These are phyloP conservation scores for Oidium heveae DNA, from an alignment of 2,329 filamentous ascomycete species.

Conservation along the genomic window DNA sequence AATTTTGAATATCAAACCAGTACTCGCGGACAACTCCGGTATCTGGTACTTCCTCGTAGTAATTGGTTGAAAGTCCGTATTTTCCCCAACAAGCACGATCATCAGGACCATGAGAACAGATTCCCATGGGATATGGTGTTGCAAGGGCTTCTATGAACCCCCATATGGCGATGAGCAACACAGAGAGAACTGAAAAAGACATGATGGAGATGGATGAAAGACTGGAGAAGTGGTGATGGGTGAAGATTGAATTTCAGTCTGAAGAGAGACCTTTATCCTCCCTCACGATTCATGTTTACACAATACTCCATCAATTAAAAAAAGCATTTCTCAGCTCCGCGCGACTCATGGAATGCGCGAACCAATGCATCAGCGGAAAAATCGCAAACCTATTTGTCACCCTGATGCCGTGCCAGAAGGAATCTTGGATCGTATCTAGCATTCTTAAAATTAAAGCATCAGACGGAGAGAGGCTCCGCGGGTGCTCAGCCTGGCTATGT, in stretches of 20 bases:
- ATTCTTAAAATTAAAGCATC: too few species aligned
- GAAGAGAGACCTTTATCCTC: neutral
- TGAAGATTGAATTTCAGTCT: neutral
- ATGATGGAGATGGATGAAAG: neutral
- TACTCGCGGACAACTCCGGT: conserved; percentile 23
- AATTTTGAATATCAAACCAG: conserved; percentile 8
- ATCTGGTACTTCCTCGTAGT: conserved; percentile 16
- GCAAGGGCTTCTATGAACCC: neutral
- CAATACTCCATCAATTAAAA: too few species aligned
- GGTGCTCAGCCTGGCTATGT: too few species aligned
- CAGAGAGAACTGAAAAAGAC: neutral
- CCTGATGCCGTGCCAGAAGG: too few species aligned
- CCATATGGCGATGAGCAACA: neutral
- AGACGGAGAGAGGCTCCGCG: too few species aligned
- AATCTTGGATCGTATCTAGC: too few species aligned
- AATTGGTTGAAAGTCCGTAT: conserved; percentile 20
- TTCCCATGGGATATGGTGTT: neutral
- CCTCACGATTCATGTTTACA: neutral
- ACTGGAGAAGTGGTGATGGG: neutral
- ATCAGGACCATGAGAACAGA: conserved; percentile 6
- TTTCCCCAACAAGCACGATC: conserved; percentile 19
- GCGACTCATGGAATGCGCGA: too few species aligned
- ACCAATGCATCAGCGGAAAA: too few species aligned
- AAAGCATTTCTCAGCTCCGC: too few species aligned
- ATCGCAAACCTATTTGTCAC: too few species aligned